Conservation (phyloP, 2,329 filamentous ascomycete genomes). For the Endothia cerciana region DNA sequence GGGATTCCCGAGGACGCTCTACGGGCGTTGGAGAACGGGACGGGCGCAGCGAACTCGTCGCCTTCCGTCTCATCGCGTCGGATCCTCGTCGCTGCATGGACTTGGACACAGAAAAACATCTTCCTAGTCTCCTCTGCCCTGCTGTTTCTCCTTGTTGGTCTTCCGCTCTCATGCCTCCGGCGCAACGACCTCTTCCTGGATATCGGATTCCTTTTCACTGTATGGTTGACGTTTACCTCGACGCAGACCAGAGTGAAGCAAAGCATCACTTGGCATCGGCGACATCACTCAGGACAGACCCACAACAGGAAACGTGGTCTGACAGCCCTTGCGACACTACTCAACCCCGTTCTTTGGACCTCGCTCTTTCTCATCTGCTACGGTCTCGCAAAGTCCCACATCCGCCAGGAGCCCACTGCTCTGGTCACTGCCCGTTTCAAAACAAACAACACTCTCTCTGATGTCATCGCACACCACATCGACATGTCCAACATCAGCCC, state of each 20-base stretch:
- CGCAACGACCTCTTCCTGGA: slow-evolving; percentile 48
- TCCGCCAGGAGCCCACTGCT: slow-evolving; percentile 30
- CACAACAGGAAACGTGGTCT: slow-evolving; percentile 34
- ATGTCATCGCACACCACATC: slow-evolving; percentile 34
- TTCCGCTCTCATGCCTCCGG: slow-evolving; percentile 43
- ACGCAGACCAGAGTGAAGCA: slow-evolving; percentile 44
- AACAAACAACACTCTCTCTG: slow-evolving; percentile 38
- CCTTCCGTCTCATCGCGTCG: background rate
- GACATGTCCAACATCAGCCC: slow-evolving; percentile 25
- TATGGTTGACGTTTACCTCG: slow-evolving; percentile 51
- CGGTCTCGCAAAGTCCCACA: slow-evolving; percentile 42
- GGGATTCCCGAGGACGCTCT: background rate
- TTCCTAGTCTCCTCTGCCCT: slow-evolving; percentile 39
- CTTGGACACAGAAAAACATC: slow-evolving; percentile 18
- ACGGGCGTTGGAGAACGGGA: slow-evolving; percentile 6
- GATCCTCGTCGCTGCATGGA: background rate
- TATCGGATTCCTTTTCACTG: slow-evolving; percentile 50
- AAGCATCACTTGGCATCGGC: background rate
- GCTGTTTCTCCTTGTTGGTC: slow-evolving; percentile 42
- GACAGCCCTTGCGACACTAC: slow-evolving; percentile 41
- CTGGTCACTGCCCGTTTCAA: slow-evolving; percentile 35
- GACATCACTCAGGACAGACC: background rate
- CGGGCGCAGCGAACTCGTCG: background rate
- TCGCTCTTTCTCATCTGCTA: slow-evolving; percentile 51
- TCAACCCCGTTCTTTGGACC: slow-evolving; percentile 54